A percentile compares a stretch with the other conserved stretches of the same genome.
These are phyloP conservation scores for Colletotrichum coccodes DNA, from an alignment of 2,329 filamentous ascomycete species.

Conservation along the genomic window DNA sequence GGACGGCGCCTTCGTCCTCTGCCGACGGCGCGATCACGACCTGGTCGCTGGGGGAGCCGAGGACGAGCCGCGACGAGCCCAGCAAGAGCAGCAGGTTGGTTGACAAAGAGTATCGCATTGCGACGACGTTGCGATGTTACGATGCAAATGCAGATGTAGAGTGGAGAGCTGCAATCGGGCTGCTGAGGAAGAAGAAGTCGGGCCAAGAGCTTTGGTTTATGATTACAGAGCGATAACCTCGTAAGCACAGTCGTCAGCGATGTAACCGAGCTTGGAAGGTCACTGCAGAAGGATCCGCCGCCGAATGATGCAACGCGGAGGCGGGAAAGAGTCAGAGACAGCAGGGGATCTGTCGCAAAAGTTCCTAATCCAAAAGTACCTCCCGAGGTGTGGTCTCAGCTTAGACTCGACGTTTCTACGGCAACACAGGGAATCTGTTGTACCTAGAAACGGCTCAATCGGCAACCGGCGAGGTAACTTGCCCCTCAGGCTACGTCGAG, in stretches of 20 bases:
- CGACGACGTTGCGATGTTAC: background rate
- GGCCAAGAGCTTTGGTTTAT: background rate
- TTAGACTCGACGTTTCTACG: background rate
- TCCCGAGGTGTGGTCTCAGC: background rate
- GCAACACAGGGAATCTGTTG: background rate
- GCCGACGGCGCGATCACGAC: constrained; percentile 1
- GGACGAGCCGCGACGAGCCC: constrained; percentile 24
- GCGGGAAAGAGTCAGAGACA: background rate
- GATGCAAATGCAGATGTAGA: background rate
- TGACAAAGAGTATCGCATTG: constrained; percentile 22
- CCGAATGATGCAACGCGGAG: background rate
- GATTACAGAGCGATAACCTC: background rate
- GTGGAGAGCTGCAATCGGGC: background rate
- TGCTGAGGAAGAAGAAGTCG: no score
- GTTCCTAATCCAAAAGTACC: background rate
- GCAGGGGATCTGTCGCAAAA: background rate
- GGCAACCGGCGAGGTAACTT: background rate
- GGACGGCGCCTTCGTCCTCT: background rate
- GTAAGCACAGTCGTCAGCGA: background rate
- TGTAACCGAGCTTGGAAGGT: background rate
- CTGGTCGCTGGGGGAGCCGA: constrained; percentile 11
- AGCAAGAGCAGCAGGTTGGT: constrained; percentile 23
- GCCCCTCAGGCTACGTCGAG: no score
- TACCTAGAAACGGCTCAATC: no score
- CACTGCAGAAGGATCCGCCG: background rate